A percentile compares a stretch with the other conserved stretches of the same genome.
phyloP scores from a whole-genome alignment of 805 yeast species.

The Kuraishia ogatae region DNA sequence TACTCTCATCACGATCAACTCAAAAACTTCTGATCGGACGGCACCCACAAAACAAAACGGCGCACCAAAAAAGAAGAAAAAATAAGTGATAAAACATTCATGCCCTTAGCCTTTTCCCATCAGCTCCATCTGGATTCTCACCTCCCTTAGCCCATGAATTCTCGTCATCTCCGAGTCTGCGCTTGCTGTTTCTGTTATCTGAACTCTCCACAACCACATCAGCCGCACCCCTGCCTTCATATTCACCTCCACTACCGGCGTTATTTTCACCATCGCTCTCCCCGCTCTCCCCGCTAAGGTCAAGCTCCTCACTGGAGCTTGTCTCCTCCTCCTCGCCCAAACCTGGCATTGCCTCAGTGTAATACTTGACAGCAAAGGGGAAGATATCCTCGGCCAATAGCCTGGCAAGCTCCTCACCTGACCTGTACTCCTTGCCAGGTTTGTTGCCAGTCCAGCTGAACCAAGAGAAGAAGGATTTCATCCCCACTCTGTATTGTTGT shows the following conservation, averaged over 20 bases:
- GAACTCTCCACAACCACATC: neutral
- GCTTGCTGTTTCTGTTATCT: neutral
- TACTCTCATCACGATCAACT: neutral
- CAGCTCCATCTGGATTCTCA: neutral
- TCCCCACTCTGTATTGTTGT: constrained; percentile 55
- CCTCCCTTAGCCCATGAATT: neutral
- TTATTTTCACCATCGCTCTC: constrained; percentile 17
- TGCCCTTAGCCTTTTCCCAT: neutral
- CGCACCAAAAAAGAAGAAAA: neutral
- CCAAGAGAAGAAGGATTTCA: constrained; percentile 84
- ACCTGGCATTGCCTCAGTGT: constrained; percentile 64
- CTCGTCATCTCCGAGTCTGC: neutral
- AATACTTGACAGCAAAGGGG: constrained; percentile 80
- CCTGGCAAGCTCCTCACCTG: constrained; percentile 71
- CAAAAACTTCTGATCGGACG: neutral
- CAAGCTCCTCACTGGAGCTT: constrained; percentile 37
- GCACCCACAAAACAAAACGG: neutral
- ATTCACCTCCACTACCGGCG: neutral
- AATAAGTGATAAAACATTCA: too few species aligned
- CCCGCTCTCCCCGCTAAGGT: constrained; percentile 46
- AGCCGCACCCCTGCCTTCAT: neutral
- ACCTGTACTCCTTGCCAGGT: constrained; percentile 69
- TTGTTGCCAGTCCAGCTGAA: constrained; percentile 77
- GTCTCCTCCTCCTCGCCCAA: constrained; percentile 34
- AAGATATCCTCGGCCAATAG: constrained; percentile 70